Evolutionary conservation across 1,284 basidiomycete genomes (phyloP), one percentile per base, ranked within the genome.

Genomic region (Gastroboletus turbinatus): DNA sequence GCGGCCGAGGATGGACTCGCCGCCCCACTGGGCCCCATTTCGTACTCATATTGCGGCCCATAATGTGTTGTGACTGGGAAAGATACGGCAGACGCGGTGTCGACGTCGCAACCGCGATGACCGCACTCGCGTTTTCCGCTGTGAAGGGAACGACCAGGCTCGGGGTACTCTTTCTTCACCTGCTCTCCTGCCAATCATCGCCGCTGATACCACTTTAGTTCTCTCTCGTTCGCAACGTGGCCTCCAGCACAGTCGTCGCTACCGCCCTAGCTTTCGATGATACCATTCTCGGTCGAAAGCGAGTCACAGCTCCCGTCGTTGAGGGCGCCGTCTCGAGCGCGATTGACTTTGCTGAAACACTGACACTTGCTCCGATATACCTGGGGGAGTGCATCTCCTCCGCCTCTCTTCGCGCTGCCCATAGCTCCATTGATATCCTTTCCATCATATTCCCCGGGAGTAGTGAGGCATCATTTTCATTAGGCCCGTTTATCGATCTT

Each of bases 321-420:
- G 80, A 81, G 33, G 78, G 78, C 46, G 83, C 84, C 7, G 79
- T 88, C 27, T 78, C 82, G 8, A 78, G 78, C 29, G 84, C 79
- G n/a, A 76, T 91, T 48, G 80, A 82, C 36, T 73, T 88, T 36
- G 82, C 83, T 8, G 90, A 92, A 69, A 81, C 83, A 51, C 72
- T 89, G 44, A 84, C 86, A 5, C 82, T 92, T 40, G 82, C 84
- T 4, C 88, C 89, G 8, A 83, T 91, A 60, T 78, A 84, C 59
- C 72, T 91, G 21, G 83, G 85, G 35, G 88, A 92, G 72, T 85
- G 86, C 61, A 78, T 92, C 53, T 87, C 90, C n/a, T 83, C 84
- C 2, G 87, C 87, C 2, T 87, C 85, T 5, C 75, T 92, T 44
- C 75, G 84, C 17, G 88, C 87, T 2, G 89, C 87, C 0, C 82